phyloP scores from a whole-genome alignment of 2,329 filamentous ascomycete genomes.

The Chaetomium strumarium region DNA sequence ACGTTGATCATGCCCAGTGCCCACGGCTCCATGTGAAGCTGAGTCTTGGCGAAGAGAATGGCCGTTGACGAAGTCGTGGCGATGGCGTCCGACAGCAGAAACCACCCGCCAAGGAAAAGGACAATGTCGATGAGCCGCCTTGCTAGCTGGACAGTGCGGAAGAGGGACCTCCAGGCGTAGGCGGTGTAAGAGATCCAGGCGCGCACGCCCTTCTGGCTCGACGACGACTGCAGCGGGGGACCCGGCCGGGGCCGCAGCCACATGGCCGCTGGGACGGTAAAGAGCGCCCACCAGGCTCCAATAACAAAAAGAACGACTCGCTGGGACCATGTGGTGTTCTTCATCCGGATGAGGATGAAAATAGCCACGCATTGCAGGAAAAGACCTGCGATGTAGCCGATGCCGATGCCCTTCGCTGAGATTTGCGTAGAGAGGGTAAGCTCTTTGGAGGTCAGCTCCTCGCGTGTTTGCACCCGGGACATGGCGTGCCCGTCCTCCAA shows the following conservation, averaged over 20 bases:
- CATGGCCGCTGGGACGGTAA: conserved; percentile 80
- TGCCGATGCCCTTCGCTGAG: conserved; percentile 86
- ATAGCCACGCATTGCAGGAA: conserved; percentile 80
- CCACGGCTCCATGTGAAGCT: conserved; percentile 82
- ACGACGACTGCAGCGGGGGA: conserved; percentile 58
- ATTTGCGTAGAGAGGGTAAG: conserved; percentile 82
- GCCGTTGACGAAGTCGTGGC: conserved; percentile 93
- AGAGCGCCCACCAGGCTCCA: conserved; percentile 87
- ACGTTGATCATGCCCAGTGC: conserved; percentile 90
- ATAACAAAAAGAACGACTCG: conserved; percentile 82
- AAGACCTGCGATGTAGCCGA: conserved; percentile 83
- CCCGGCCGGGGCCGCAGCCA: conserved; percentile 87
- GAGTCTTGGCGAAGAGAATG: conserved; percentile 91
- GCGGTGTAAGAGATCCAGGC: conserved; percentile 66
- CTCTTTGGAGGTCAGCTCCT: conserved; percentile 56
- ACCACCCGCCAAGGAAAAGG: conserved; percentile 83
- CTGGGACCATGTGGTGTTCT: conserved; percentile 77
- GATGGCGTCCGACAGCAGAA: conserved; percentile 87
- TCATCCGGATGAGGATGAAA: conserved; percentile 63
- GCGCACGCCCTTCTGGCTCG: conserved; percentile 33
- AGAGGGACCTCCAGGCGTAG: conserved; percentile 83
- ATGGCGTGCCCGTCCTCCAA: conserved; percentile 30
- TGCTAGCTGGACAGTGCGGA: conserved; percentile 71
- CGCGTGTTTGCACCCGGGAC: conserved; percentile 36
- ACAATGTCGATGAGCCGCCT: conserved; percentile 66